phyloP scores from a whole-genome alignment of 2,329 filamentous ascomycete species.

The Xylariomycetidae sp. region DNA sequence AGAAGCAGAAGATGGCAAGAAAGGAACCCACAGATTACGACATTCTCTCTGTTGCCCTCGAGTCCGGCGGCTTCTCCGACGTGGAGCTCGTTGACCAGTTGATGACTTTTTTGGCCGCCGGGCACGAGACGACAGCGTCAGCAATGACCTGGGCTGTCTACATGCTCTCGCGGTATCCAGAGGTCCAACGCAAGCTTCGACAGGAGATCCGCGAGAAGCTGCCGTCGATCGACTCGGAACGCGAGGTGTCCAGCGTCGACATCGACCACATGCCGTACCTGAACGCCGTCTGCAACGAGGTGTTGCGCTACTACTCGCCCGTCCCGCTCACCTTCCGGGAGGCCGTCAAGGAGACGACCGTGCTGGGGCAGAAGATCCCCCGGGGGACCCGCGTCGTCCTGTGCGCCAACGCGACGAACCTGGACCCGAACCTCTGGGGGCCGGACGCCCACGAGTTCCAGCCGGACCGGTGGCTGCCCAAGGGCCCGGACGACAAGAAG shows the following conservation, averaged over 20 bases:
- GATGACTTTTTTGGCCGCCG: constrained; percentile 39
- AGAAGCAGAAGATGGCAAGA: constrained; percentile 51
- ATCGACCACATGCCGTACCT: constrained; percentile 36
- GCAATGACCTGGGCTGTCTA: constrained; percentile 38
- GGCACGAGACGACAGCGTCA: constrained; percentile 40
- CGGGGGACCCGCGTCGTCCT: constrained; percentile 63
- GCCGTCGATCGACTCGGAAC: constrained; percentile 28
- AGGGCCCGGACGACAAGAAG: constrained; percentile 29
- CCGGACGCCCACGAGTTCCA: constrained; percentile 69
- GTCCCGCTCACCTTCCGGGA: constrained; percentile 56
- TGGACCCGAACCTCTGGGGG: constrained; percentile 68
- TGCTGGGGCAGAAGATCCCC: constrained; percentile 55
- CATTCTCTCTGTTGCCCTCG: constrained; percentile 33
- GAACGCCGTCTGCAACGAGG: constrained; percentile 39
- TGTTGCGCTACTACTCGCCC: constrained; percentile 36
- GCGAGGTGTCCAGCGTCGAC: constrained; percentile 27
- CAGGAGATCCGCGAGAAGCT: constrained; percentile 34
- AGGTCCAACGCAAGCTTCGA: constrained; percentile 33
- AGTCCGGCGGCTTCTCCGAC: constrained; percentile 33
- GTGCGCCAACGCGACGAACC: constrained; percentile 64
- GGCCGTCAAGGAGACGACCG: constrained; percentile 49
- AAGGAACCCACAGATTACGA: constrained; percentile 36
- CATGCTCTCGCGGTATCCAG: constrained; percentile 29
- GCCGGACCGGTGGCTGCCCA: constrained; percentile 67
- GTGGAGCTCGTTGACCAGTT: constrained; percentile 34